Conservation (phyloP, 2,329 filamentous ascomycete genomes). For the Cladophialophora chaetospira region DNA sequence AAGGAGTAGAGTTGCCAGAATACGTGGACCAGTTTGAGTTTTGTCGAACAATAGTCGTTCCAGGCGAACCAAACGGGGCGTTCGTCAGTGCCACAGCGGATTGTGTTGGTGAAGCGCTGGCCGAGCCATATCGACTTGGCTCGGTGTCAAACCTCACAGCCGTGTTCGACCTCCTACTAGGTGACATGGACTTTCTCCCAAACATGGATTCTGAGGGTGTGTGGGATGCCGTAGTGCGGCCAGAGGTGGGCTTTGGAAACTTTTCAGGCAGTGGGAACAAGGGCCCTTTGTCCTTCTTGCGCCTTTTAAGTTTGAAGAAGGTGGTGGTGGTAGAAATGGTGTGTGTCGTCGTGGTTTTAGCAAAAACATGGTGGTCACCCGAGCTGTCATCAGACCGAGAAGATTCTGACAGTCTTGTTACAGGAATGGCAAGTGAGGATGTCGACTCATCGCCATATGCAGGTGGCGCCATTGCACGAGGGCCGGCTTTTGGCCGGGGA, state of each 20-base stretch:
- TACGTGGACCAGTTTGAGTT: conserved; percentile 66
- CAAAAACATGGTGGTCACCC: conserved; percentile 63
- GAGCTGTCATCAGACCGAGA: conserved; percentile 86
- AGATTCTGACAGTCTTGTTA: conserved; percentile 75
- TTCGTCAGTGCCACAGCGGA: conserved; percentile 55
- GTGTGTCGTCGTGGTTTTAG: conserved; percentile 64
- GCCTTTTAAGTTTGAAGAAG: conserved; percentile 74
- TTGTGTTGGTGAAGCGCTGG: conserved; percentile 53
- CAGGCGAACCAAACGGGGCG: conserved; percentile 47
- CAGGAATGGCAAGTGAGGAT: conserved; percentile 64
- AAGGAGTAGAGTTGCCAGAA: conserved; percentile 62
- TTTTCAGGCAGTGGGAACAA: conserved; percentile 89
- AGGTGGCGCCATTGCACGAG: conserved; percentile 55
- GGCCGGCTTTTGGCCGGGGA: conserved; percentile 25
- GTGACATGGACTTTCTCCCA: conserved; percentile 35
- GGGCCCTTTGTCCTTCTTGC: conserved; percentile 72
- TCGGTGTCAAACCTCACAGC: conserved; percentile 28
- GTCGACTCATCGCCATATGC: conserved; percentile 64
- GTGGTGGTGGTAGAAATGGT: conserved; percentile 67
- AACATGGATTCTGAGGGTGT: conserved; percentile 46
- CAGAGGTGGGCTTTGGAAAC: conserved; percentile 52
- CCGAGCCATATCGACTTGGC: conserved; percentile 36
- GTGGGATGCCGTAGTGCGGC: conserved; percentile 39
- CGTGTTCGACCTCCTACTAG: conserved; percentile 30
- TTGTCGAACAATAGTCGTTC: conserved; percentile 56